Percentiles rank a stretch among this genome's conserved stretches.
These are phyloP conservation scores for Gnomoniopsis sp. DNA, from an alignment of 2,329 filamentous ascomycete species.

Conservation along the genomic window DNA sequence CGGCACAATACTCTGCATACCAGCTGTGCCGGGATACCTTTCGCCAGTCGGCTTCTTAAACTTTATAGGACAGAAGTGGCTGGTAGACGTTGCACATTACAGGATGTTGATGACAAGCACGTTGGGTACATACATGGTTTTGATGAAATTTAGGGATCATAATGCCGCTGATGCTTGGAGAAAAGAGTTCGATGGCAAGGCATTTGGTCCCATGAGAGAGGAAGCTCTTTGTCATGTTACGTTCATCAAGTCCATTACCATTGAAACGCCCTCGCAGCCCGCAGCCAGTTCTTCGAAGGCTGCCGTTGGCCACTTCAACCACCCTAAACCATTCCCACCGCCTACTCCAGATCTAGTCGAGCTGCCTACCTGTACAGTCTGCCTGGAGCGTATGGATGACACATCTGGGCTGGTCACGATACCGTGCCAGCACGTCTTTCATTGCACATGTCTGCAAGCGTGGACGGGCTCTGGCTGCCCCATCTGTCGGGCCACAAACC, in stretches of 20 bases:
- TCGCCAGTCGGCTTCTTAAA: slow-evolving; percentile 86
- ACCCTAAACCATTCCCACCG: slow-evolving; percentile 57
- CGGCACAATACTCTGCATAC: slow-evolving; percentile 81
- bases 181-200: slow-evolving; percentile 83
- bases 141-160: slow-evolving; percentile 86
- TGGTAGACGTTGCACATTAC: slow-evolving; percentile 86
- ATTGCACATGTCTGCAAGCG: slow-evolving; percentile 92
- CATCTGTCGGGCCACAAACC: slow-evolving; percentile 82
- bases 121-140: slow-evolving; percentile 88
- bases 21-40: slow-evolving; percentile 92
- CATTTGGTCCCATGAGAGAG: slow-evolving; percentile 90
- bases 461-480: slow-evolving; percentile 95
- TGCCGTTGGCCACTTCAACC: slow-evolving; percentile 35
- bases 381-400: slow-evolving; percentile 96
- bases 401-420: slow-evolving; percentile 94
- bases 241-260: slow-evolving; percentile 88
- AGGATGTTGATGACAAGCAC: slow-evolving; percentile 87
- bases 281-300: slow-evolving; percentile 19
- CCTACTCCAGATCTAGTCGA: slow-evolving; percentile 83
- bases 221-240: slow-evolving; percentile 87
- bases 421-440: slow-evolving; percentile 95
- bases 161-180: slow-evolving; percentile 76
- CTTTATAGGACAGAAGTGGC: slow-evolving; percentile 85
- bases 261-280: slow-evolving; percentile 63
- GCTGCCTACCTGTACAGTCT: slow-evolving; percentile 92